Evolutionary conservation across 306 rosid genomes (phyloP).

Genomic region (Clitoria ternatea): DNA sequence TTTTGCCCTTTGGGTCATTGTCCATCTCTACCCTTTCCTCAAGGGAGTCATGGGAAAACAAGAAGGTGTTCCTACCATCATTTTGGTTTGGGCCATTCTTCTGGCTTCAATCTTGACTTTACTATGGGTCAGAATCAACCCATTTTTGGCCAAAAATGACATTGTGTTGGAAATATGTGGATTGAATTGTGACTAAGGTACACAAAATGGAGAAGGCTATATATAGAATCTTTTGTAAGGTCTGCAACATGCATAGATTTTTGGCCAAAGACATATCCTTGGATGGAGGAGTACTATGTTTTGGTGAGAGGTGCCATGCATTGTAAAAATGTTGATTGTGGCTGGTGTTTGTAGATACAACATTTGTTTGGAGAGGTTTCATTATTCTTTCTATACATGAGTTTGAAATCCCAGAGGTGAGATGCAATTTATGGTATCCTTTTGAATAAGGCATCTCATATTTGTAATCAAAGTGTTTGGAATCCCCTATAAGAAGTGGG

Average conservation of each 20-base stretch:
- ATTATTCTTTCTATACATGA: conserved; percentile 40
- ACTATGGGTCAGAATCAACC: conserved; percentile 90
- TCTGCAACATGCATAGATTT: conserved; percentile 23
- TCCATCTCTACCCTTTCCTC: conserved; percentile 94
- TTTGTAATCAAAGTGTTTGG: conserved; percentile 24
- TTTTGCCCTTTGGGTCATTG: conserved; percentile 88
- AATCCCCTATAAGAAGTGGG: conserved; percentile 15
- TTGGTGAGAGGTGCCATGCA: not conserved
- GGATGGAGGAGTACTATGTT: not conserved
- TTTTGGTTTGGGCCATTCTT: conserved; percentile 87
- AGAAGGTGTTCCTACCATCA: conserved; percentile 80
- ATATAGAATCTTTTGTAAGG: too few relatives aligned
- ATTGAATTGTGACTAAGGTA: conserved; percentile 60
- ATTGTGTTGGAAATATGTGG: conserved; percentile 76
- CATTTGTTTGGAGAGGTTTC: conserved; percentile 33
- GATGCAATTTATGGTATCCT: conserved; percentile 26
- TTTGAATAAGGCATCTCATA: conserved; percentile 32
- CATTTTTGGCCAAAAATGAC: conserved; percentile 60
- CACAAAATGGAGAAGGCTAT: conserved; percentile 15
- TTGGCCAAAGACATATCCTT: not conserved
- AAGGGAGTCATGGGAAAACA: conserved; percentile 90
- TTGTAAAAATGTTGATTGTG: not conserved
- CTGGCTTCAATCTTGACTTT: conserved; percentile 72
- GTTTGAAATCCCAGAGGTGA: conserved; percentile 26
- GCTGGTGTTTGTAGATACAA: conserved; percentile 52